Conservation (phyloP, 257 asterid genomes). For the Solanum infundibuliforme region DNA sequence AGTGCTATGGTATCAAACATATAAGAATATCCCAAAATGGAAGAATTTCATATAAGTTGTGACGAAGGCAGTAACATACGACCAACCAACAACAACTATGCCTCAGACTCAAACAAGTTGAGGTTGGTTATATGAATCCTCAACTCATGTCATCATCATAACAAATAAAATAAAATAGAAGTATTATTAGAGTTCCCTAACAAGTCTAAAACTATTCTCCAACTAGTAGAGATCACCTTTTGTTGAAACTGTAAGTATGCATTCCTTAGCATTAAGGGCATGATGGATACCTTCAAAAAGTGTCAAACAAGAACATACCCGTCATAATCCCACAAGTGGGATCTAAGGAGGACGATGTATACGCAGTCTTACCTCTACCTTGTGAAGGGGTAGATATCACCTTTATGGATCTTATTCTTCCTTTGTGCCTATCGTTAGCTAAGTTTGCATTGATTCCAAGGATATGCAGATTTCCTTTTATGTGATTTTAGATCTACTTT, state of each 20-base stretch:
- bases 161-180: not conserved
- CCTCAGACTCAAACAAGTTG: not conserved
- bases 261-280: not conserved
- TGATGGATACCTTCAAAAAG: not conserved
- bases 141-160: not conserved
- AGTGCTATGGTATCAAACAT: not conserved
- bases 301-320: not conserved
- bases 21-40: not conserved
- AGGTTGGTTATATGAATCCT: not conserved
- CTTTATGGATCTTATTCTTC: not conserved
- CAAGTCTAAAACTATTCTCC: not conserved
- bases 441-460: not conserved
- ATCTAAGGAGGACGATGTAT: not conserved
- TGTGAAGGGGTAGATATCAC: not conserved
- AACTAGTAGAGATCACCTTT: not conserved
- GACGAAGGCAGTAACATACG: not conserved
- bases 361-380: not conserved
- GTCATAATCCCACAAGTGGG: not conserved
- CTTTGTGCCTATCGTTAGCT: not conserved
- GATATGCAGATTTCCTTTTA: not conserved
- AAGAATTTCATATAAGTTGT: not conserved
- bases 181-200: not conserved
- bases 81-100: not conserved
- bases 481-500: not conserved
- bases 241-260: not conserved